phyloP scores from a whole-genome alignment of 352 stramenopile genomes.

The Phytophthora pisi region DNA sequence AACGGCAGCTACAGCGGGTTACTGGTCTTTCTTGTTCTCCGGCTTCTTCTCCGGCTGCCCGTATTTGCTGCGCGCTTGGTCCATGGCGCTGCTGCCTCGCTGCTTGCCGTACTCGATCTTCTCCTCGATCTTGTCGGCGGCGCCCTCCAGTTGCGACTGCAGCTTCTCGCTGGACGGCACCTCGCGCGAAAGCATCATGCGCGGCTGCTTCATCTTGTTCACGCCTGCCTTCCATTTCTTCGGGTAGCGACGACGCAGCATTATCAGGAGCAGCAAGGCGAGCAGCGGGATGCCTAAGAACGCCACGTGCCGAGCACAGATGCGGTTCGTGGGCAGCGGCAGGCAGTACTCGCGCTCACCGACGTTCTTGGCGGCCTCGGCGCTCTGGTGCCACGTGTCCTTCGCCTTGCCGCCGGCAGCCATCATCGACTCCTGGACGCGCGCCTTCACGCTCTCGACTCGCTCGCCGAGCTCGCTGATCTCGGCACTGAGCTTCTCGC shows the following conservation, averaged over 20 bases:
- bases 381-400: slow-evolving; percentile 62
- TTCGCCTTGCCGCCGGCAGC: slow-evolving; percentile 41
- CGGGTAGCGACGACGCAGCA: slow-evolving; percentile 67
- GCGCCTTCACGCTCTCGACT: slow-evolving; percentile 57
- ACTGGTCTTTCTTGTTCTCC: slow-evolving; percentile 54
- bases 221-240: slow-evolving; percentile 69
- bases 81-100: slow-evolving; percentile 38
- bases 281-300: slow-evolving; percentile 52
- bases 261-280: slow-evolving; percentile 34
- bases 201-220: slow-evolving; percentile 54
- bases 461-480: slow-evolving; percentile 34
- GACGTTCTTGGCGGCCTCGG: slow-evolving; percentile 52
- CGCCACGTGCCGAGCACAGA: slow-evolving; percentile 54
- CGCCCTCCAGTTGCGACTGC: slow-evolving; percentile 19
- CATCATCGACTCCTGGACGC: slow-evolving; percentile 56
- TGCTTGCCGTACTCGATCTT: slow-evolving; percentile 51
- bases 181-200: slow-evolving; percentile 51
- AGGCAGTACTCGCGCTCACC: slow-evolving; percentile 61
- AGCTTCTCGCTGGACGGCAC: slow-evolving; percentile 46
- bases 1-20: slow-evolving; percentile 11
- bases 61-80: slow-evolving; percentile 36
- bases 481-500: slow-evolving; percentile 45
- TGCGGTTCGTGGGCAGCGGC: slow-evolving; percentile 42
- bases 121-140: slow-evolving; percentile 23
- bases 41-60: background rate